Percentiles rank a stretch among this genome's conserved stretches.
Conservation (phyloP, 73 alveolate genomes). For the Stentor roeselii region DNA sequence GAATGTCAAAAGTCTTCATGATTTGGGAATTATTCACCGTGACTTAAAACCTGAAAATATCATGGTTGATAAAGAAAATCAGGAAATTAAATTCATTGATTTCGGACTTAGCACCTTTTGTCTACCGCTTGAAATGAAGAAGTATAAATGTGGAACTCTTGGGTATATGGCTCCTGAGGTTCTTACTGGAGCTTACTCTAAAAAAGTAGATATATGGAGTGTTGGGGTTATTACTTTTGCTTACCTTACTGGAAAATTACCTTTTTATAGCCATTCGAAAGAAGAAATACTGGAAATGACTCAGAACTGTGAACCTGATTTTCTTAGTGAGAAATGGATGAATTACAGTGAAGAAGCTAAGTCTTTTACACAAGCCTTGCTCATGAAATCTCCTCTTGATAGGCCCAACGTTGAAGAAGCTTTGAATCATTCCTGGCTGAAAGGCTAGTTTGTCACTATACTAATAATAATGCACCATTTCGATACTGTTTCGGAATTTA, state of each 20-base stretch:
- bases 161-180: slow-evolving; percentile 29
- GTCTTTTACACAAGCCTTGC: background rate
- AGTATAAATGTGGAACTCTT: background rate
- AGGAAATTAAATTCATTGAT: background rate
- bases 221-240: background rate
- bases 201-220: slow-evolving; percentile 1
- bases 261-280: background rate
- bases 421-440: background rate
- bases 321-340: background rate
- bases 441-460: no score
- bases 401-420: background rate
- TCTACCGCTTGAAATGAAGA: background rate
- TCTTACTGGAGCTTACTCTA: background rate
- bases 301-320: background rate
- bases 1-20: background rate
- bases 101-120: background rate
- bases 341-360: background rate
- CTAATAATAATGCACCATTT: no score
- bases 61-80: background rate
- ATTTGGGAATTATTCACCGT: background rate
- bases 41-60: background rate
- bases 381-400: background rate
- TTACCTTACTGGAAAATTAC: background rate
- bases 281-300: background rate
- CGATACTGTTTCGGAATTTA: no score